Evolutionary conservation across 768 basidiomycete genomes (phyloP).

Genomic region (Auricularia cornea): DNA sequence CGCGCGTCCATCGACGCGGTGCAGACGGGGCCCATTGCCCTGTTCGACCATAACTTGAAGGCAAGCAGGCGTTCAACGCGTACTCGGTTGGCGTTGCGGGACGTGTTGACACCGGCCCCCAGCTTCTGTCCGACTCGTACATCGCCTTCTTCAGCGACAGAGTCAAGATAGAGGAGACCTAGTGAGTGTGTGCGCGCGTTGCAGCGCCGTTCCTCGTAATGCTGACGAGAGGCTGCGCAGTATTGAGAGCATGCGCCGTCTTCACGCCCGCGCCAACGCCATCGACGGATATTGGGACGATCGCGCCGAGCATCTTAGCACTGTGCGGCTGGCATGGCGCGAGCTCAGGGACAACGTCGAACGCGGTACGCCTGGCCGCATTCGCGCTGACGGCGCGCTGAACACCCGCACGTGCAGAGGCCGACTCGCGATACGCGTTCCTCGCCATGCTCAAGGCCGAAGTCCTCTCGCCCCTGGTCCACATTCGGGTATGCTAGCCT

Average conservation of each 20-base stretch:
- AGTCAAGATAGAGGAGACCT: slow-evolving; percentile 75
- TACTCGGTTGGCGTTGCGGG: background rate
- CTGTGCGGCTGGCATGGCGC: slow-evolving; percentile 62
- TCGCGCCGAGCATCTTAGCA: slow-evolving; percentile 50
- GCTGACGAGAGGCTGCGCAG: slow-evolving; percentile 4
- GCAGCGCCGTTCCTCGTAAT: background rate
- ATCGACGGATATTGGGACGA: slow-evolving; percentile 69
- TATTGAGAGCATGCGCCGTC: slow-evolving; percentile 64
- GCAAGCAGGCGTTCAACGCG: slow-evolving; percentile 5
- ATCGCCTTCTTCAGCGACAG: slow-evolving; percentile 83
- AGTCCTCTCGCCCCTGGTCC: slow-evolving; percentile 59
- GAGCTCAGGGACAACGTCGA: slow-evolving; percentile 83
- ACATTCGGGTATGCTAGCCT: slow-evolving; percentile 46
- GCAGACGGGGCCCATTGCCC: slow-evolving; percentile 47
- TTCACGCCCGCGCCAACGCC: slow-evolving; percentile 64
- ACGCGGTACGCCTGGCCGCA: slow-evolving; percentile 42
- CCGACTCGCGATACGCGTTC: slow-evolving; percentile 74
- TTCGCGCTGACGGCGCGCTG: background rate
- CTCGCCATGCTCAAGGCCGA: slow-evolving; percentile 59
- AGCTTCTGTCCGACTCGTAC: slow-evolving; percentile 47
- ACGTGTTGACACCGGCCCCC: slow-evolving; percentile 1
- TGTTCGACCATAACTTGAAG: slow-evolving; percentile 66
- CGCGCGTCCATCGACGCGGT: slow-evolving; percentile 18
- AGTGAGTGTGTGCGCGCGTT: slow-evolving; percentile 48
- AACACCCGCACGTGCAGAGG: slow-evolving; percentile 41